Evolutionary conservation across 768 basidiomycete species (phyloP), one percentile per base, ranked within the genome.

Genomic region (Serpula lacrymans): DNA sequence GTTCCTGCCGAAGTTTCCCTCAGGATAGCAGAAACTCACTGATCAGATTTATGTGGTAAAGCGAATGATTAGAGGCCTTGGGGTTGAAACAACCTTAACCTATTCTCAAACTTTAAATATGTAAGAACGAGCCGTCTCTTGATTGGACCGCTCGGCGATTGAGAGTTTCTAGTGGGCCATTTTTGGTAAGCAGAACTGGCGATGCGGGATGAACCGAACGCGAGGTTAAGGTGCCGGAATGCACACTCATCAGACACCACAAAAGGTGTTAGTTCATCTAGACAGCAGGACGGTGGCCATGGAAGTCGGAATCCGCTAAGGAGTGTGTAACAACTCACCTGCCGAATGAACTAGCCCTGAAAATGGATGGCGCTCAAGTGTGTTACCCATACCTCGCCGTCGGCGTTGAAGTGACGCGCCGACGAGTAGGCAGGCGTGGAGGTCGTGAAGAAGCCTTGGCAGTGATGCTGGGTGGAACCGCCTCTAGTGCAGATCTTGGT

Each of bases 11-110:
- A 84, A 86, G 82, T 84, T 85, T 86, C 83, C 81, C 83, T 76
- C 73, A 77, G 75, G 75, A 77, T 75, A 77, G 75, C 75, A 74
- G 74, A 74, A 69, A 70, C 74, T 75, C 72, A n/a, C n/a, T n/a
- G n/a, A 59, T 69, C 70, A 74, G 70, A 70, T 72, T 75, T 77
- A 75, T 75, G 69, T 72, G 73, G 74, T 80, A 82, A 81, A 82
- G 80, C 82, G 81, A 86, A 86, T 86, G 84, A 85, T 84, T 87
- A 85, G 83, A 82, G 82, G 82, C 80, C 80, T 84, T 82, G 82
- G 74, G 84, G 83, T 78, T 76, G 80, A 79, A 84, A 84, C 80
- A 77, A 79, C 80, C 82, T 86, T 81, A 81, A 84, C 82, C 82
- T 83, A 84, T 77, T 77, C 75, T 77, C 74, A 77, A 76, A 77